Percentiles rank a stretch among this genome's conserved stretches.
Conservation (phyloP, 768 basidiomycete genomes). For the Pisolithus orientalis region DNA sequence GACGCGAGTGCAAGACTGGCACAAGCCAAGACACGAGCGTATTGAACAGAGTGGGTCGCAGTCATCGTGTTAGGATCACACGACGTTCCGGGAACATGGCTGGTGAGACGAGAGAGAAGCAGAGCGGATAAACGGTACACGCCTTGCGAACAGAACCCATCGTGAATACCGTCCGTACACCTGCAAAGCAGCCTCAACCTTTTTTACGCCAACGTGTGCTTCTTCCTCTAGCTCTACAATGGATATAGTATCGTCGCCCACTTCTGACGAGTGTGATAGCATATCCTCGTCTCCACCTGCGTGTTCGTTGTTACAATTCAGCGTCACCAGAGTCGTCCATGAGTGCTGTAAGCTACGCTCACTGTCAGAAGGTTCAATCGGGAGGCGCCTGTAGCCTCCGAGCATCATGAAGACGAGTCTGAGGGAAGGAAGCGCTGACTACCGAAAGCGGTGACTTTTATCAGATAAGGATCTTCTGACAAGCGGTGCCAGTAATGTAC, state of each 20-base stretch:
- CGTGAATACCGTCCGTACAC: constrained; percentile 49
- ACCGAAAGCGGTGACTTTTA: neutral
- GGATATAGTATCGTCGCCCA: neutral
- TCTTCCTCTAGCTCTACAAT: constrained; percentile 13
- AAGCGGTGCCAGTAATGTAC: neutral
- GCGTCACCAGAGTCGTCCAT: neutral
- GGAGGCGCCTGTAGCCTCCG: constrained; percentile 12
- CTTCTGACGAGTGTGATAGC: neutral
- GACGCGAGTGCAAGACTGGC: constrained; percentile 55
- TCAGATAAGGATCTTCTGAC: neutral
- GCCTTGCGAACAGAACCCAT: constrained; percentile 60
- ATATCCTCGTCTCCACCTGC: neutral
- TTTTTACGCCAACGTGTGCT: constrained; percentile 36
- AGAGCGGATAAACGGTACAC: constrained; percentile 22
- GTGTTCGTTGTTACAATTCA: neutral
- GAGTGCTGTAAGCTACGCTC: neutral
- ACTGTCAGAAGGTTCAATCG: constrained; percentile 11
- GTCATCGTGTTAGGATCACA: neutral
- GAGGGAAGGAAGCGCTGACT: neutral
- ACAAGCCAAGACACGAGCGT: neutral
- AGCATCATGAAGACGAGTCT: constrained; percentile 12
- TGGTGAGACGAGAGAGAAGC: neutral
- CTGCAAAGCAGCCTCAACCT: constrained; percentile 45
- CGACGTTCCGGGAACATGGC: neutral
- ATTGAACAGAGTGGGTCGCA: too few species aligned